Conservation (phyloP, 768 basidiomycete species). For the Trametes cingulata region DNA sequence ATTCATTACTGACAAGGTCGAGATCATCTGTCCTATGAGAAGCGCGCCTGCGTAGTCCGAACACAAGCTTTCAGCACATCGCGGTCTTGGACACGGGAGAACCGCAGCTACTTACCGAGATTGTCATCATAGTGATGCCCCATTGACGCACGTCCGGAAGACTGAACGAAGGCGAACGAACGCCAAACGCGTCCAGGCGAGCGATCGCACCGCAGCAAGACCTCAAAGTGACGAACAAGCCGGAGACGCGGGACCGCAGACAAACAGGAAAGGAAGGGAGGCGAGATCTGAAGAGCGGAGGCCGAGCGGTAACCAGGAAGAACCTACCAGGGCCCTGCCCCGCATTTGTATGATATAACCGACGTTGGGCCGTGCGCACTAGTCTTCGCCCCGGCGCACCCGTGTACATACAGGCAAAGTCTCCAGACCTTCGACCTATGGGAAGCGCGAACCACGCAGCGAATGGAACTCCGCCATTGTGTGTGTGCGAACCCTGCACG, state of each 20-base stretch:
- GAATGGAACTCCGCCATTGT: conserved; percentile 8
- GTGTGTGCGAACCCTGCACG: conserved; percentile 3
- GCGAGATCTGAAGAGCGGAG: too few species aligned
- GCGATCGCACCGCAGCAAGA: neutral
- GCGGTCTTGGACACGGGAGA: neutral
- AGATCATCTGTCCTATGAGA: conserved; percentile 24
- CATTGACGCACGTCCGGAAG: neutral
- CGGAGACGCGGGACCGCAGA: neutral
- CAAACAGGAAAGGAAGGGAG: neutral
- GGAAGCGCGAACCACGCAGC: conserved; percentile 10
- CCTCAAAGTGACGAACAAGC: neutral
- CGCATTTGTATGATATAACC: conserved; percentile 9
- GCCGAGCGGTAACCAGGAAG: neutral
- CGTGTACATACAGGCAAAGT: conserved; percentile 9
- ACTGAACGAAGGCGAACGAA: neutral
- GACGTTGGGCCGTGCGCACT: conserved; percentile 4
- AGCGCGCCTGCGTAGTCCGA: conserved; percentile 12
- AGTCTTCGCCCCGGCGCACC: neutral
- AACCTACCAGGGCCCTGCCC: conserved; percentile 1
- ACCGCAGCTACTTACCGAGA: conserved; percentile 5
- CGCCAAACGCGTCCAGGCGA: neutral
- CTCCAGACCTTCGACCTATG: conserved; percentile 10
- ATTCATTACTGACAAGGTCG: conserved; percentile 16
- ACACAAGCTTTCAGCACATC: neutral
- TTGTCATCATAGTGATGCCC: conserved; percentile 17